A percentile compares a stretch with the other conserved stretches of the same genome.
Evolutionary conservation across 164 flowering plant species (phyloP).

Genomic region (Umbilicus rupestris): DNA sequence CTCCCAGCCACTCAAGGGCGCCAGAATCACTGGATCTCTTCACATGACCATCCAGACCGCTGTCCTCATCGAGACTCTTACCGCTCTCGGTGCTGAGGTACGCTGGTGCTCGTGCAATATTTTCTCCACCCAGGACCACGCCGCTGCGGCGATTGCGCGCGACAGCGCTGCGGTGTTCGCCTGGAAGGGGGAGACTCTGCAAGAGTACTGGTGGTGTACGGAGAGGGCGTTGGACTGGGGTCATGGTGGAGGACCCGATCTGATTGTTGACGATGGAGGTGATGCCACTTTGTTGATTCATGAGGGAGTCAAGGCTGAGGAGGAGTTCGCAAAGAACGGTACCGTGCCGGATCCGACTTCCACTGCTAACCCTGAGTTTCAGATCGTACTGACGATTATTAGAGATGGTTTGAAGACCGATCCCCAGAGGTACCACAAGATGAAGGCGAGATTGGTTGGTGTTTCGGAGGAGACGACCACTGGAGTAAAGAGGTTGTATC

Average conservation of each 20-base stretch:
- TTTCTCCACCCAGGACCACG: constrained; percentile 78
- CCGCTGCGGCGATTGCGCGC: constrained; percentile 71
- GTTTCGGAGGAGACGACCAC: constrained; percentile 79
- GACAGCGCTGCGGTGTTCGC: constrained; percentile 68
- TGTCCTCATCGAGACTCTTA: constrained; percentile 62
- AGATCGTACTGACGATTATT: constrained; percentile 46
- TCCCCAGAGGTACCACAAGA: constrained; percentile 46
- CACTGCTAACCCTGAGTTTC: constrained; percentile 49
- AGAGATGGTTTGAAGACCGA: constrained; percentile 39
- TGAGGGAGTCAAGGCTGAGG: constrained; percentile 76
- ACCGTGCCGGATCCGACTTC: constrained; percentile 39
- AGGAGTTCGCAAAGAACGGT: constrained; percentile 46
- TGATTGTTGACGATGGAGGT: constrained; percentile 77
- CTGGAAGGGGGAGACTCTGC: constrained; percentile 70
- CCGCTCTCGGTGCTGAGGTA: constrained; percentile 70
- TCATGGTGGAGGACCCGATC: constrained; percentile 62
- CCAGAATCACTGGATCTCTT: constrained; percentile 60
- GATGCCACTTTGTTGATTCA: constrained; percentile 67
- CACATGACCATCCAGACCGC: constrained; percentile 85
- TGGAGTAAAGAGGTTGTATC: constrained; percentile 71
- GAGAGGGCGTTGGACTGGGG: constrained; percentile 79
- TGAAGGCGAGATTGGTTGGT: constrained; percentile 57
- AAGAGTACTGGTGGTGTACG: constrained; percentile 89
- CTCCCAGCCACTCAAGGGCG: constrained; percentile 64
- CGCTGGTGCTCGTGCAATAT: constrained; percentile 83